A percentile compares a stretch with the other conserved stretches of the same genome.
These are phyloP conservation scores for Kwoniella newhampshirensis DNA, from an alignment of 768 basidiomycete genomes.

Conservation along the genomic window DNA sequence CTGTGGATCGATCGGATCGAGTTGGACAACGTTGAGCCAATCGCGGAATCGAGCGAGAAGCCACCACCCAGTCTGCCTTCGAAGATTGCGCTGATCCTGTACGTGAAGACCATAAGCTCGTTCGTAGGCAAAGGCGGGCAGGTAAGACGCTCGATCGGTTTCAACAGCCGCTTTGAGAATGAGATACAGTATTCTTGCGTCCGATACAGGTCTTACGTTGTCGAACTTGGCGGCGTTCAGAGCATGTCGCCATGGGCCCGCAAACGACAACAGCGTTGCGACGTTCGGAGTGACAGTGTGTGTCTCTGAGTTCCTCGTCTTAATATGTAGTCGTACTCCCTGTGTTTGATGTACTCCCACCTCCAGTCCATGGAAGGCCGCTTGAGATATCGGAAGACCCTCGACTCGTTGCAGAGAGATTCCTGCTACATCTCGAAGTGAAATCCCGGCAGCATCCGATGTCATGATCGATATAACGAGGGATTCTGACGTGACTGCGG, in stretches of 20 bases:
- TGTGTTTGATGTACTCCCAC: constrained; percentile 3
- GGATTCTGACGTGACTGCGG: not conserved
- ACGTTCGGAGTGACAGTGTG: constrained; percentile 24
- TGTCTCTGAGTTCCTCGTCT: constrained; percentile 3
- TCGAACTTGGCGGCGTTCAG: not conserved
- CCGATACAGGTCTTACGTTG: not conserved
- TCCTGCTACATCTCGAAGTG: constrained; percentile 1
- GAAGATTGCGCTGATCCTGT: constrained; percentile 37
- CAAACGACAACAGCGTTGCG: not conserved
- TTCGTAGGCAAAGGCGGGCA: constrained; percentile 33
- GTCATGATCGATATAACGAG: not conserved
- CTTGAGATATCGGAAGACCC: constrained; percentile 1
- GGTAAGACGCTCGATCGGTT: constrained; percentile 5
- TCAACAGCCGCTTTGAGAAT: constrained; percentile 18
- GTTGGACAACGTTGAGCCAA: constrained; percentile 57
- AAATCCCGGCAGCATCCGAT: not conserved
- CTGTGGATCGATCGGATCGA: not conserved
- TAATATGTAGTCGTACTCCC: constrained; percentile 5
- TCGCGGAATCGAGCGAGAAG: constrained; percentile 76
- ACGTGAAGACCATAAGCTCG: constrained; percentile 40
- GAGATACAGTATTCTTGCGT: constrained; percentile 18
- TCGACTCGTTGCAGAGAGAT: not conserved
- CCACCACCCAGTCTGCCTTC: constrained; percentile 65
- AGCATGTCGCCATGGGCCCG: constrained; percentile 18
- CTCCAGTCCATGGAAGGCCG: not conserved